Conservation (phyloP, 2,329 filamentous ascomycete species). For the Endothia cerciana region DNA sequence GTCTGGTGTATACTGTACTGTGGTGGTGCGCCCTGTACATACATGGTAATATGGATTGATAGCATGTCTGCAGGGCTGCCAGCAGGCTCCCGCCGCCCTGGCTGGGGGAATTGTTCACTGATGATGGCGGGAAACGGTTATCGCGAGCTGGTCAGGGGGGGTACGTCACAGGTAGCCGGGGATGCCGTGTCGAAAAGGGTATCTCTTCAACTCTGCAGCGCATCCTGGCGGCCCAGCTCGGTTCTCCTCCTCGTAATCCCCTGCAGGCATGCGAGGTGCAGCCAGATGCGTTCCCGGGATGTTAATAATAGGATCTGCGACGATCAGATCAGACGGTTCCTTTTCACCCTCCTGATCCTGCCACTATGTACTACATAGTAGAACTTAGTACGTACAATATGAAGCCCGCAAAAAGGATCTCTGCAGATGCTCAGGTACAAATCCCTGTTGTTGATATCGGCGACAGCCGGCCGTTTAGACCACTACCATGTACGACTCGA, state of each 20-base stretch:
- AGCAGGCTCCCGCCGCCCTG: neutral
- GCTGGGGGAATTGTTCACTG: neutral
- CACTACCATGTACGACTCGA: neutral
- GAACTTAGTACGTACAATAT: neutral
- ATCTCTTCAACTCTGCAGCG: conserved; percentile 2
- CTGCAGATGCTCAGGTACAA: too few species aligned
- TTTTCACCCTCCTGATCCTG: neutral
- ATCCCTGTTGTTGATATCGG: neutral
- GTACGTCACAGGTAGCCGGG: conserved; percentile 16
- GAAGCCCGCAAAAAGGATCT: too few species aligned
- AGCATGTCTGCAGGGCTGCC: too few species aligned
- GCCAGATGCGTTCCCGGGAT: neutral
- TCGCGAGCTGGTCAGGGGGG: conserved; percentile 2
- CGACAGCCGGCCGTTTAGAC: neutral
- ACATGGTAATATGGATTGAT: too few species aligned
- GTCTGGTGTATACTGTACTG: too few species aligned
- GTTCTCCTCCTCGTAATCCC: neutral
- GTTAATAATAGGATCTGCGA: conserved; percentile 9
- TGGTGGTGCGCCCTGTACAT: too few species aligned
- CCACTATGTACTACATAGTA: neutral
- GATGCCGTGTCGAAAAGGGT: conserved; percentile 11
- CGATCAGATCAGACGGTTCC: conserved; percentile 5
- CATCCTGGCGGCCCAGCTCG: neutral
- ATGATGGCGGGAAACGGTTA: neutral
- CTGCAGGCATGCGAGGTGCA: conserved; percentile 5